Conservation (phyloP, 345 rosid species). For the Dipteronia sinensis region DNA sequence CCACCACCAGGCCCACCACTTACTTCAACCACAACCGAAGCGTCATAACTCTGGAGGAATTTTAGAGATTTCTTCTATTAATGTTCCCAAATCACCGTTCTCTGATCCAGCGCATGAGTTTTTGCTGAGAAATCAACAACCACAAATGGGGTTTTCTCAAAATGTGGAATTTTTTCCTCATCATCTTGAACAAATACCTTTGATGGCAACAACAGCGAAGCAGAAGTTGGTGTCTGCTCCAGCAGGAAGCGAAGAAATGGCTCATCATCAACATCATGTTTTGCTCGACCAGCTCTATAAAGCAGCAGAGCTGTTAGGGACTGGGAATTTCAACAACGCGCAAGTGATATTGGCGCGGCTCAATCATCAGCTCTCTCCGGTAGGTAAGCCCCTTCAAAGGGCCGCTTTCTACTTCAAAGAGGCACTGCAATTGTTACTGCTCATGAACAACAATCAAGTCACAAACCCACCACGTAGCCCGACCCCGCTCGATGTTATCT, state of each 20-base stretch:
- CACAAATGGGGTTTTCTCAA: conserved; percentile 35
- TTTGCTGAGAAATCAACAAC: conserved; percentile 32
- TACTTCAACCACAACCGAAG: conserved; percentile 46
- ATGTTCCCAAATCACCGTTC: conserved; percentile 38
- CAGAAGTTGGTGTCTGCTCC: conserved; percentile 30
- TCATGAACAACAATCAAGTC: conserved; percentile 35
- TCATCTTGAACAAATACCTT: conserved; percentile 31
- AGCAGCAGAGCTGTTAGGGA: conserved; percentile 56
- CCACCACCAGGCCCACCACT: conserved; percentile 30
- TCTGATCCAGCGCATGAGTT: conserved; percentile 37
- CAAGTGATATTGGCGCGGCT: conserved; percentile 98
- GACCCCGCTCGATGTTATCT: conserved; percentile 44
- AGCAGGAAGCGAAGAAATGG: conserved; percentile 24
- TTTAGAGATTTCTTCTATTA: conserved; percentile 31
- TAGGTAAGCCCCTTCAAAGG: conserved; percentile 57
- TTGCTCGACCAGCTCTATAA: conserved; percentile 53
- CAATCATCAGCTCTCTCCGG: conserved; percentile 72
- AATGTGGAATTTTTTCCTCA: conserved; percentile 43
- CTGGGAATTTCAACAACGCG: conserved; percentile 69
- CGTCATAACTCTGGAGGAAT: conserved; percentile 44
- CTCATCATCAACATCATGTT: conserved; percentile 34
- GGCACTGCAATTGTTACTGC: conserved; percentile 54
- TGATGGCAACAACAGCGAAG: conserved; percentile 34
- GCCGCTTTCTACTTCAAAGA: conserved; percentile 66
- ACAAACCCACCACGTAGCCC: conserved; percentile 35